A percentile compares a stretch with the other conserved stretches of the same genome.
phyloP scores from a whole-genome alignment of 139 green algal genomes.

The Ostreobium quekettii region DNA sequence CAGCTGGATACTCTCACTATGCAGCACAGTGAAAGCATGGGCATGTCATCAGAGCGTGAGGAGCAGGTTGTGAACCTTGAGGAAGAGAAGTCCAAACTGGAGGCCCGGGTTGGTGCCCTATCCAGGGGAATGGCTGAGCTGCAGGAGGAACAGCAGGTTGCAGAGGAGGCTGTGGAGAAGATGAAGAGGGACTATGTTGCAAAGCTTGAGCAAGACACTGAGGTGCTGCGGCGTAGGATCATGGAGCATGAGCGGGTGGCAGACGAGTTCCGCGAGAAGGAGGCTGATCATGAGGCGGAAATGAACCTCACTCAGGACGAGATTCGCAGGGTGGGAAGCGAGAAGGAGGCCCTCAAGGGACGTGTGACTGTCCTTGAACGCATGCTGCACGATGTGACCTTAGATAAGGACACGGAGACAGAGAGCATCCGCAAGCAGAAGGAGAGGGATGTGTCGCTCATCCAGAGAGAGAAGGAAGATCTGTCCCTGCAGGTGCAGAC shows the following conservation, averaged over 20 bases:
- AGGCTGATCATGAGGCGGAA: no score
- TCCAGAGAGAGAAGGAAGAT: not conserved
- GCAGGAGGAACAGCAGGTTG: not conserved
- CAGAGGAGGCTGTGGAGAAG: slow-evolving; percentile 1
- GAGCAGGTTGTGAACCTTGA: slow-evolving; percentile 1
- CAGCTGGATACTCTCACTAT: not conserved
- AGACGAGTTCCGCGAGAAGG: no score
- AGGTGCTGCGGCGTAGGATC: not conserved
- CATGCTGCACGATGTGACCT: not conserved
- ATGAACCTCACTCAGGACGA: not conserved
- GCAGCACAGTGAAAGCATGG: no score
- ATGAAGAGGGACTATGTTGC: slow-evolving; percentile 12
- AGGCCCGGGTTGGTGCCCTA: not conserved
- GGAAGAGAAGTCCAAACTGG: not conserved
- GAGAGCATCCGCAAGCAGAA: not conserved
- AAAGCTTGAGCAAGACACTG: slow-evolving; percentile 6
- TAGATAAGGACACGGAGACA: slow-evolving; percentile 4
- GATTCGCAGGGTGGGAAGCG: slow-evolving; percentile 3
- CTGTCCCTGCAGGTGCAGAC: not conserved
- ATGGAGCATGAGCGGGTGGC: no score
- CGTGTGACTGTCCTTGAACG: not conserved
- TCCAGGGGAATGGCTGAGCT: not conserved
- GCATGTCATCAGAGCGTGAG: no score
- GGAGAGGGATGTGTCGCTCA: not conserved
- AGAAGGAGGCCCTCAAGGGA: not conserved